Evolutionary conservation across 2,329 filamentous ascomycete species (phyloP).

Genomic region (Trichoderma sp.): DNA sequence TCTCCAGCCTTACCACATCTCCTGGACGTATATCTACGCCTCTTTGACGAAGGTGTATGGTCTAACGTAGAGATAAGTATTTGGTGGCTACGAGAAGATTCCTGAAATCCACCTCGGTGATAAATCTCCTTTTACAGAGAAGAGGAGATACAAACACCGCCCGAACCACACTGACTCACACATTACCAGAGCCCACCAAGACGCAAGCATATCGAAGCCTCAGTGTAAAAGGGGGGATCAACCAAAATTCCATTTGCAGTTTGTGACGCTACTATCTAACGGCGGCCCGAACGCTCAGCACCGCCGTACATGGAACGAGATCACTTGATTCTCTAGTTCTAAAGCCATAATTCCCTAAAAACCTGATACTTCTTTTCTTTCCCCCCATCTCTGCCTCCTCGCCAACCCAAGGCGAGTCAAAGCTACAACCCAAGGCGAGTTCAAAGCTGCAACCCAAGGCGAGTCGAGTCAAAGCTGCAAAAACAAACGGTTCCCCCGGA

Average conservation of each 20-base stretch:
- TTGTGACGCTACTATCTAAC: constrained; percentile 17
- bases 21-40: too few relatives aligned
- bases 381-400: background rate
- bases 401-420: background rate
- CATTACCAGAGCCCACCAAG: background rate
- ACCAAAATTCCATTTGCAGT: constrained; percentile 16
- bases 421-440: constrained; percentile 1
- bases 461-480: constrained; percentile 13
- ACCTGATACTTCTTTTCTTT: constrained; percentile 5
- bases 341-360: background rate
- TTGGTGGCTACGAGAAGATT: too few relatives aligned
- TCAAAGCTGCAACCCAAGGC: constrained; percentile 14
- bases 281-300: constrained; percentile 1
- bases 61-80: too few relatives aligned
- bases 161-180: background rate
- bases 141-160: background rate
- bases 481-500: constrained; percentile 27
- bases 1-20: too few relatives aligned
- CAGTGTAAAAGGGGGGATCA: background rate
- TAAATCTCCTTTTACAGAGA: too few relatives aligned
- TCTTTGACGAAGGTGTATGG: too few relatives aligned
- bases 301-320: constrained; percentile 24
- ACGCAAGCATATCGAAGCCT: background rate
- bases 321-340: constrained; percentile 37
- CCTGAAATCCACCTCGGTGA: background rate